Evolutionary conservation across 345 rosid genomes (phyloP), one percentile per base, ranked within the genome.

Genomic region (Bruguiera parviflora): DNA sequence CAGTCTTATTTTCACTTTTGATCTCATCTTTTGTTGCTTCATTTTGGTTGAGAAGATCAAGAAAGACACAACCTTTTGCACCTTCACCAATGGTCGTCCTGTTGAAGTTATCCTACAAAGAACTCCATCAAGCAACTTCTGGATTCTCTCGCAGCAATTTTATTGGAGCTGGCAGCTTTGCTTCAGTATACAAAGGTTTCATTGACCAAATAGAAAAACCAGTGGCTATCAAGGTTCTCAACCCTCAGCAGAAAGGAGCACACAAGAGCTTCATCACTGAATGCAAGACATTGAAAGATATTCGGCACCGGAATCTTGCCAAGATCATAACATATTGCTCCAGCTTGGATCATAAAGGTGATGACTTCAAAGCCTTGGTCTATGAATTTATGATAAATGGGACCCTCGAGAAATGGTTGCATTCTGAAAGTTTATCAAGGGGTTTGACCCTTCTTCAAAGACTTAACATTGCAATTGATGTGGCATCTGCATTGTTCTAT

Each of bases 291-390:
- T 11, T 81, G 22, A 66, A 66, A 2, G 70, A 70, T 5, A 35
- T 73, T 33, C 57, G 79, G 24, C 82, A 78, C 20, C 58, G 77
- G 8, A 74, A 81, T 71, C 67, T 77, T 24, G 64, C 71, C 22
- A 77, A 74, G 43, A 51, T 70, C 25, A 7, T 75, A 37, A 75
- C 78, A 6, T 64, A 60, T 43, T 75, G 78, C 66, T 69, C 76
- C n/a, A 70, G 75, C 39, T 47, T 81, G 19, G 65, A 75, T 28
- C 19, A 52, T 9, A 25, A 61, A 46, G 81, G 77, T 2, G 52
- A 51, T 57, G 79, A 68, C 39, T 81, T 81, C 70, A 69, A 67
- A 58, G 82, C 85, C 33, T 21, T 82, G 5, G 73, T 81, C n/a
- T 72, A 15, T 53, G 70, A 66, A 24, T 66, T 53, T 47, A 66